These are phyloP conservation scores for Ophiostoma australiae DNA, from an alignment of 2,329 filamentous ascomycete species.

Conservation along the genomic window DNA sequence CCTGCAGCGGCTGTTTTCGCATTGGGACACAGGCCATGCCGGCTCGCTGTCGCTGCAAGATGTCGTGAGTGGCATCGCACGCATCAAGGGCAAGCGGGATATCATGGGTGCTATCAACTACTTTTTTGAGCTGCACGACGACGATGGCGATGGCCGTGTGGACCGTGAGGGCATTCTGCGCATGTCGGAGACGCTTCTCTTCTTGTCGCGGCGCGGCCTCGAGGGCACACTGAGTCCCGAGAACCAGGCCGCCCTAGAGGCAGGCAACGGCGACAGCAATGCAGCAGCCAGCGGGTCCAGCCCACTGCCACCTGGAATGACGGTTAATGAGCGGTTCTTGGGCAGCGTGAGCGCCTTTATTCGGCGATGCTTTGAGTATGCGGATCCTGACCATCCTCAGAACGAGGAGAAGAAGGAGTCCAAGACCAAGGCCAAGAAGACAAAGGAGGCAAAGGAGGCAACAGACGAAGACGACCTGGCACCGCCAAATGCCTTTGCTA, in stretches of 20 bases:
- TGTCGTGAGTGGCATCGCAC: constrained; percentile 82
- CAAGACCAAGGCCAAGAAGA: constrained; percentile 14
- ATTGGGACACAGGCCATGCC: constrained; percentile 77
- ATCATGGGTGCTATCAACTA: constrained; percentile 98
- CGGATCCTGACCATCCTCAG: constrained; percentile 81
- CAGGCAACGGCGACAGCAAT: constrained; percentile 17
- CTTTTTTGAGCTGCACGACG: constrained; percentile 96
- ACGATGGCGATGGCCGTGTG: constrained; percentile 82
- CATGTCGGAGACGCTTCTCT: constrained; percentile 90
- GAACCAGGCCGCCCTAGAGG: constrained; percentile 48
- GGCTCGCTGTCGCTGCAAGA: constrained; percentile 83
- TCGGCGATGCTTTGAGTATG: constrained; percentile 93
- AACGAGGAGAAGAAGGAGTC: constrained; percentile 35
- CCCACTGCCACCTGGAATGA: constrained; percentile 40
- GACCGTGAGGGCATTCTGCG: constrained; percentile 91
- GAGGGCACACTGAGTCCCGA: constrained; percentile 68
- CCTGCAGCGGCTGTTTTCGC: constrained; percentile 76
- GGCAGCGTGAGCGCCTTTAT: constrained; percentile 95
- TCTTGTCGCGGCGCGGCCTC: constrained; percentile 82
- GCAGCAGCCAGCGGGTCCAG: constrained; percentile 23
- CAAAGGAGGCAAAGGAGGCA: constrained; percentile 7
- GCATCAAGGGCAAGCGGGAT: constrained; percentile 87
- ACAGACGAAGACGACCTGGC: constrained; percentile 33
- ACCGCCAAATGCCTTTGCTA: constrained; percentile 58
- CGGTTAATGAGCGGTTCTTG: constrained; percentile 81